These are phyloP conservation scores for maize (Zea mays) DNA, from an alignment of 176 grass and related monocot species.

Conservation along the genomic window Zm-B73-REFERENCE-NAM-5.0 NC_050098.1:221552501-221553000, in stretches of 20 bases:
- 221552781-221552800: slow-evolving; percentile 20
- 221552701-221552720: not conserved
- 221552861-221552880: not conserved
- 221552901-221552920: slow-evolving; percentile 7
- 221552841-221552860: not conserved
- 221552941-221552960: not conserved
- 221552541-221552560: not conserved
- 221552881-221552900: not conserved
- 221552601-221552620: slow-evolving; percentile 11
- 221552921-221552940: slow-evolving; percentile 21
- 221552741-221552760: not conserved
- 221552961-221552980: slow-evolving; percentile 22
- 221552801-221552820: not conserved
- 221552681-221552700: not conserved
- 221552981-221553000: slow-evolving; percentile 21
- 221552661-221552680: not conserved
- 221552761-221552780: not conserved
- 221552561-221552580: not conserved
- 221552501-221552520: slow-evolving; percentile 30
- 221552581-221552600: slow-evolving; percentile 30
- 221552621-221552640: slow-evolving; percentile 14
- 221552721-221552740: not conserved
- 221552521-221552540: not conserved
- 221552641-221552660: not conserved
- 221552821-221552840: slow-evolving; percentile 22